phyloP scores from a whole-genome alignment of 225 moss, liverwort and hornwort genomes.

The Pleurozium schreberi region DNA sequence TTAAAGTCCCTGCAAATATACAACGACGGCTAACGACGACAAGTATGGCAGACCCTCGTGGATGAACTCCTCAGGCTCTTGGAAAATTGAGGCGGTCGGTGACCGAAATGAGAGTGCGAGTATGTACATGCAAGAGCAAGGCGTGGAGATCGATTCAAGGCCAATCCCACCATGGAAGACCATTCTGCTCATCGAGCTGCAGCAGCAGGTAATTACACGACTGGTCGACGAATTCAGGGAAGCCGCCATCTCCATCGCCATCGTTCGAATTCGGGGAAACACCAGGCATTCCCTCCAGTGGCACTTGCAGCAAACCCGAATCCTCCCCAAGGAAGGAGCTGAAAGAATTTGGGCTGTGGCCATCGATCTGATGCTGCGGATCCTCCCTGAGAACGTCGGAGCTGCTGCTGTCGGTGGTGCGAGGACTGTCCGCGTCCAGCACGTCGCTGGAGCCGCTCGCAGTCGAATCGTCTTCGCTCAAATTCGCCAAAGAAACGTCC shows the following conservation, averaged over 20 bases:
- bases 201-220: slow-evolving; percentile 31
- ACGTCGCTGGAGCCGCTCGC: slow-evolving; percentile 69
- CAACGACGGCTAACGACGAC: slow-evolving; percentile 1
- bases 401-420: slow-evolving; percentile 53
- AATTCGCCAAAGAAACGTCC: neutral
- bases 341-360: neutral
- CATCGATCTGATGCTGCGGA: neutral
- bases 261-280: neutral
- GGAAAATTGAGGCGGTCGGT: slow-evolving; percentile 24
- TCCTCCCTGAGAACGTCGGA: neutral
- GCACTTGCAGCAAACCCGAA: neutral
- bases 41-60: neutral
- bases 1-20: neutral
- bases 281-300: neutral
- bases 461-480: slow-evolving; percentile 15
- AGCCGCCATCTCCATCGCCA: neutral
- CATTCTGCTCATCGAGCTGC: slow-evolving; percentile 36
- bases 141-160: neutral
- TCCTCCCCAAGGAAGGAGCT: slow-evolving; percentile 1
- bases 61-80: neutral
- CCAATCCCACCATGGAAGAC: slow-evolving; percentile 53
- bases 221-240: slow-evolving; percentile 12
- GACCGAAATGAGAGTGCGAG: neutral
- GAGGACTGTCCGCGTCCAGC: slow-evolving; percentile 79
- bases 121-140: slow-evolving; percentile 10